phyloP scores from a whole-genome alignment of 495 filamentous ascomycete genomes.

The Aspergillus sparsus region DNA sequence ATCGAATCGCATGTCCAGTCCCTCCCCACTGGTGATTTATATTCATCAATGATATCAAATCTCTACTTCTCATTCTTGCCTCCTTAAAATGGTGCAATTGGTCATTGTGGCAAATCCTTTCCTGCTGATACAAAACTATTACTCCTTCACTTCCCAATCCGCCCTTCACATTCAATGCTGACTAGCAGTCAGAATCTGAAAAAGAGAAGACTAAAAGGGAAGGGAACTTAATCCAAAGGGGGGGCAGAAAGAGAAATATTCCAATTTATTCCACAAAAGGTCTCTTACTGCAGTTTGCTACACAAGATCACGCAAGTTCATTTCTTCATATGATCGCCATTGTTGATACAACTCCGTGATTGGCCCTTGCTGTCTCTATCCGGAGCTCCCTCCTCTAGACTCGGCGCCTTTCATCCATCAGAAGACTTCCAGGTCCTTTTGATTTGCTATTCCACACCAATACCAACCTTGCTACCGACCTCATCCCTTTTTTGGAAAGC shows the following conservation, averaged over 20 bases:
- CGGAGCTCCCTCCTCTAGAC: slow-evolving; percentile 15
- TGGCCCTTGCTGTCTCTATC: slow-evolving; percentile 21
- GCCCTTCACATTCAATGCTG: neutral
- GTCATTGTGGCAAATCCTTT: slow-evolving; percentile 28
- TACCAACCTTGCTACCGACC: neutral
- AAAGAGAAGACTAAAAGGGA: neutral
- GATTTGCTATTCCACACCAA: neutral
- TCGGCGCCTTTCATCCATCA: slow-evolving; percentile 23
- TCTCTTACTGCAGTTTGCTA: slow-evolving; percentile 16
- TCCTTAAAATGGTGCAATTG: slow-evolving; percentile 26
- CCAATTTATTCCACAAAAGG: slow-evolving; percentile 16
- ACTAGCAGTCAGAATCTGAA: neutral
- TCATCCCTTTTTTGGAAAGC: slow-evolving; percentile 7
- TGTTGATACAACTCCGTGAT: slow-evolving; percentile 16
- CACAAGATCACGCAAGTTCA: slow-evolving; percentile 23
- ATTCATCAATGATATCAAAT: slow-evolving; percentile 10
- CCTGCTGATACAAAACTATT: slow-evolving; percentile 17
- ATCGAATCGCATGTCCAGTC: neutral
- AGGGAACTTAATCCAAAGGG: no score
- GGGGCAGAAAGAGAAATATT: neutral
- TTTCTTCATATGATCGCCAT: slow-evolving; percentile 26
- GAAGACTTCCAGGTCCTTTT: slow-evolving; percentile 7
- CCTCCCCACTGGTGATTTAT: slow-evolving; percentile 9
- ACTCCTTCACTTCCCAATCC: neutral
- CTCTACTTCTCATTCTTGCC: neutral